Percentiles rank a stretch among this genome's conserved stretches.
Evolutionary conservation across 345 rosid species (phyloP).

Genomic region (Lenwebbia sp.): DNA sequence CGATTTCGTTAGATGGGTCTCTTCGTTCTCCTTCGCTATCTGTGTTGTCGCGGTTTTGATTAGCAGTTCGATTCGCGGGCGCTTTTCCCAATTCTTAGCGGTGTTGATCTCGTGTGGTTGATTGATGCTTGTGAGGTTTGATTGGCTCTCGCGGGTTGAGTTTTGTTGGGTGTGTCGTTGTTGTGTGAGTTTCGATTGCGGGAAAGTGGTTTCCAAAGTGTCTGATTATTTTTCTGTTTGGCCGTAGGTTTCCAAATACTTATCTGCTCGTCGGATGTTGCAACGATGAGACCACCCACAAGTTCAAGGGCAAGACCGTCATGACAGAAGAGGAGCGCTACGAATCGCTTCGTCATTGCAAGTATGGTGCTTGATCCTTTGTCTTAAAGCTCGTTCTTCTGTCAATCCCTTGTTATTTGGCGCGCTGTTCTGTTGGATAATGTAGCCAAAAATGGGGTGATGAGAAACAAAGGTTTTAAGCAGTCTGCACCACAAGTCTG

Average conservation of each 20-base stretch:
- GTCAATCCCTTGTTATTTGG: not conserved
- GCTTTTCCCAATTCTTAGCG: not conserved
- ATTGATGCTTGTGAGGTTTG: not conserved
- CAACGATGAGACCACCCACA: constrained; percentile 78
- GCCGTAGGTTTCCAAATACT: constrained; percentile 63
- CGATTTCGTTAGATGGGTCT: not conserved
- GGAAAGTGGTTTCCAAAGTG: not conserved
- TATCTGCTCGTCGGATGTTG: constrained; percentile 87
- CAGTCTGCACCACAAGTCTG: not conserved
- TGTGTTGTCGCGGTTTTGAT: no score
- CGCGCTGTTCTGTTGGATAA: not conserved
- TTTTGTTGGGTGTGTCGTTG: not conserved
- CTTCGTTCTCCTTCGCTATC: no score
- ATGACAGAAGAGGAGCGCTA: constrained; percentile 79
- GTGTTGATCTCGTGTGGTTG: not conserved
- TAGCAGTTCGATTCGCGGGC: not conserved
- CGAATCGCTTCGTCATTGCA: constrained; percentile 96
- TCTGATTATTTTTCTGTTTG: not conserved
- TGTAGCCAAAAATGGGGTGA: not conserved
- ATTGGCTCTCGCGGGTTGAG: not conserved
- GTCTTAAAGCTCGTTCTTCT: not conserved
- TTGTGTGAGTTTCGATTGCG: not conserved
- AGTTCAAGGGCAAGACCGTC: constrained; percentile 84
- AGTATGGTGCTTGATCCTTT: constrained; percentile 26
- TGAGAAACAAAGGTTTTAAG: not conserved